These are phyloP conservation scores for Monosporozyma aquatica DNA, from an alignment of 805 yeast species.

Conservation along the genomic window DNA sequence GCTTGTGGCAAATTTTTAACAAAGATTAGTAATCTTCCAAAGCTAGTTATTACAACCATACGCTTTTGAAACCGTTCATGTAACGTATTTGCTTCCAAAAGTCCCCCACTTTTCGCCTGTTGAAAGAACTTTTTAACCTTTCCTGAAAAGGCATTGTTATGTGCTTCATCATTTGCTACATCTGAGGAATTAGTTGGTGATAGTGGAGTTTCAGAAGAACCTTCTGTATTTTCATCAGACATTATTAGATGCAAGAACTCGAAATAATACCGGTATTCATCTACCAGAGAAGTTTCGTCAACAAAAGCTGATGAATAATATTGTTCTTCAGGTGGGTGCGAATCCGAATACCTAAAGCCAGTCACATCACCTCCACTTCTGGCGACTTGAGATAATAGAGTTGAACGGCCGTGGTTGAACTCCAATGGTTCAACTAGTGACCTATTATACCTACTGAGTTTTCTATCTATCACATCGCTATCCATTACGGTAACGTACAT, in stretches of 20 bases:
- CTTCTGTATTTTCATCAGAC: constrained; percentile 4
- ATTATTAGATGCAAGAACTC: constrained; percentile 5
- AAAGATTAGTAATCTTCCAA: constrained; percentile 55
- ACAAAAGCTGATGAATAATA: constrained; percentile 20
- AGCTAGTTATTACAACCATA: constrained; percentile 48
- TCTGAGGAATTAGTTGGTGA: neutral
- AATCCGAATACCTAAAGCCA: constrained; percentile 32
- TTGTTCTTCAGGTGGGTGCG: constrained; percentile 24
- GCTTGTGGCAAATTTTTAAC: constrained; percentile 26
- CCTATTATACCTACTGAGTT: constrained; percentile 39
- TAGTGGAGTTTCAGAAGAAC: neutral
- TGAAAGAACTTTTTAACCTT: constrained; percentile 25
- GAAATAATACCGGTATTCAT: constrained; percentile 15
- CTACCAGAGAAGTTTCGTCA: constrained; percentile 14
- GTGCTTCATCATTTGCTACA: neutral
- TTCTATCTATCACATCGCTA: constrained; percentile 45
- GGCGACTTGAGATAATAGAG: constrained; percentile 37
- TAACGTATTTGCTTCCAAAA: constrained; percentile 5
- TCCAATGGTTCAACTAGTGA: constrained; percentile 40
- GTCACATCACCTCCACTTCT: constrained; percentile 37
- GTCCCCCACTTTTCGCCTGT: constrained; percentile 20
- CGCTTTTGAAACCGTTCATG: constrained; percentile 33
- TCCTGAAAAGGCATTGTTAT: constrained; percentile 12
- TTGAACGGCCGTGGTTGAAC: constrained; percentile 25
- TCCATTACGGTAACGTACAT: constrained; percentile 37